Base-by-base conservation (phyloP, 345 rosid species). In the rapeseed (Brassica napus) region DNA sequence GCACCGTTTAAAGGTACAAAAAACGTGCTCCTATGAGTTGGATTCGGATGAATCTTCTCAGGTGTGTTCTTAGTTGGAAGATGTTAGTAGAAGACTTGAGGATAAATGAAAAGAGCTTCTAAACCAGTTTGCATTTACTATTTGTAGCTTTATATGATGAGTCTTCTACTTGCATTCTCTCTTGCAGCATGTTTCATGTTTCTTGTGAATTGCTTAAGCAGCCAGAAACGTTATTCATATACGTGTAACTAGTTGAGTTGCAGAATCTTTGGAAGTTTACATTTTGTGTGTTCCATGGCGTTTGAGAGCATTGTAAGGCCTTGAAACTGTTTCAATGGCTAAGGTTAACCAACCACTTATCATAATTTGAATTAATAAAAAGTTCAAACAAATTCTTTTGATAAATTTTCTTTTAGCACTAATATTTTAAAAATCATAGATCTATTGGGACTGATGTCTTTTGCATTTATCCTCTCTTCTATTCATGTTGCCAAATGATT, bases 11-110 rank as follows among this genome's bases (percentile, higher is more conserved):
- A 68, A 81, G 47, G 70, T 71, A 76, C 69, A 66, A 71, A 18
- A 28, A 34, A 58, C 24, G 16, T 71, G 69, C 37, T 76, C 69
- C 44, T 76, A 39, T 66, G 67, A 54, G 83, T 30, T 75, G 66
- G 68, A 75, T 74, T 69, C 65, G 12, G 35, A 61, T 63, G 79
- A 69, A 52, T 61, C 49, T 37, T 73, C 16, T 79, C 67, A 69
- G 79, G 72, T 75, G 67, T 80, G 83, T 75, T 70, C 32, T 57
- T 64, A 80, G 60, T 69, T 63, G 60, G 60, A 42, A 74, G 76
- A 69, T 74, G 74, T 73, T 74, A 37, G 69, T 69, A 61, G 76
- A 63, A 64, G 54, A 70, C 65, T 68, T 28, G 70, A 74, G 16
- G 64, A 79, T 68, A 61, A 28, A 70, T 30, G 62, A 75, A 61